These are phyloP conservation scores for Udeniomyces megalosporus DNA, from an alignment of 768 basidiomycete species.

Conservation along the genomic window DNA sequence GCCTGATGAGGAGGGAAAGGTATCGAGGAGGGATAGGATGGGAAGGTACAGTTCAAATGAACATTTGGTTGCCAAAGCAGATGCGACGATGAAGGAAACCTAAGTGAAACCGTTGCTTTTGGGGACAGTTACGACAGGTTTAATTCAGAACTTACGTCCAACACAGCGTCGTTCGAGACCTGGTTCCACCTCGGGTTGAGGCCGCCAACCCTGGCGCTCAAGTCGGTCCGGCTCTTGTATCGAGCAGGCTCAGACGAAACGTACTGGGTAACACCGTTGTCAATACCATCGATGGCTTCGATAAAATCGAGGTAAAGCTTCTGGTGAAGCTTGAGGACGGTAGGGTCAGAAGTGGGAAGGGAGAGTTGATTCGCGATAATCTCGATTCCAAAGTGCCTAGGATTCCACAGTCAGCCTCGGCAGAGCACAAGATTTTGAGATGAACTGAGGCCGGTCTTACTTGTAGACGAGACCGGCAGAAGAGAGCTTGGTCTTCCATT, in stretches of 20 bases:
- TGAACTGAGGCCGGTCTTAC: slow-evolving; percentile 42
- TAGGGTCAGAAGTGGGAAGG: slow-evolving; percentile 41
- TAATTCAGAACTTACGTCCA: slow-evolving; percentile 46
- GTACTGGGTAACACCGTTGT: slow-evolving; percentile 85
- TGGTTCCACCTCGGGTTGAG: slow-evolving; percentile 93
- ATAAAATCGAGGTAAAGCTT: slow-evolving; percentile 91
- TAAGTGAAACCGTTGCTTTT: not conserved
- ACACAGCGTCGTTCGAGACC: slow-evolving; percentile 41
- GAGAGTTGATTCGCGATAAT: slow-evolving; percentile 53
- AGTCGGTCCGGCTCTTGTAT: slow-evolving; percentile 65
- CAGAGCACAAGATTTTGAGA: not conserved
- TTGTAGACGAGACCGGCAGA: slow-evolving; percentile 93
- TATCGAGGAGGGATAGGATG: no score
- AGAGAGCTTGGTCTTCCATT: slow-evolving; percentile 73
- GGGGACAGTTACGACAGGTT: not conserved
- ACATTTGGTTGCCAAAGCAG: no score
- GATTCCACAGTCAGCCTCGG: not conserved
- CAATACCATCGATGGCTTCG: slow-evolving; percentile 83
- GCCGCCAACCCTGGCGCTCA: slow-evolving; percentile 63
- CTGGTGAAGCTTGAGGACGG: slow-evolving; percentile 61
- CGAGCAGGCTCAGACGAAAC: slow-evolving; percentile 25
- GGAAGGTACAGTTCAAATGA: no score
- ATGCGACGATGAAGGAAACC: not conserved
- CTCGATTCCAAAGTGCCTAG: slow-evolving; percentile 63
- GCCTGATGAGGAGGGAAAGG: slow-evolving; percentile 32